Evolutionary conservation across 2,329 filamentous ascomycete species (phyloP).

Genomic region (Talaromyces amestolkiae): DNA sequence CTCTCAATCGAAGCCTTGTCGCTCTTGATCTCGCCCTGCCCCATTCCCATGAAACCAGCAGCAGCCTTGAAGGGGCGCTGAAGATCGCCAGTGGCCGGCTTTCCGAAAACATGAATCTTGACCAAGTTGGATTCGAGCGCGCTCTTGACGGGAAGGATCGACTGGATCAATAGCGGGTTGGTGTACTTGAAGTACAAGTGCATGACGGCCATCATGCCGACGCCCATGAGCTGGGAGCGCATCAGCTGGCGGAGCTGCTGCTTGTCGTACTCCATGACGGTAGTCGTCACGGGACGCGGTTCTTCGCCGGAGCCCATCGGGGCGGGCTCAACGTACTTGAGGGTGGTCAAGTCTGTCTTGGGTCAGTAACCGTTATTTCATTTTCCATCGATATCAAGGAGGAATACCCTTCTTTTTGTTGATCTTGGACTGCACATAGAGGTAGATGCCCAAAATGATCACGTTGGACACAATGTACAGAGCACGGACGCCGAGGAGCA

Average conservation of each 20-base stretch:
- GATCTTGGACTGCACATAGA: slow-evolving; percentile 80
- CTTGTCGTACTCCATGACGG: slow-evolving; percentile 90
- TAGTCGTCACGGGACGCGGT: slow-evolving; percentile 93
- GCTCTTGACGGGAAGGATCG: slow-evolving; percentile 94
- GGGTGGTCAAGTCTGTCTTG: slow-evolving; percentile 80
- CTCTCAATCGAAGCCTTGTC: slow-evolving; percentile 73
- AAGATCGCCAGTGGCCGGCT: slow-evolving; percentile 83
- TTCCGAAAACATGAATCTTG: slow-evolving; percentile 90
- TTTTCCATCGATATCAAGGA: background rate
- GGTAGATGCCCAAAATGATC: slow-evolving; percentile 78
- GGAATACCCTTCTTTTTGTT: slow-evolving; percentile 92
- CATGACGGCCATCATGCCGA: slow-evolving; percentile 98
- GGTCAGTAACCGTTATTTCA: background rate
- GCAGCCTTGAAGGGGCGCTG: slow-evolving; percentile 92
- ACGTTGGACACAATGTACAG: slow-evolving; percentile 71
- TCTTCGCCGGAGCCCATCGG: slow-evolving; percentile 92
- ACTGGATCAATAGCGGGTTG: slow-evolving; percentile 98
- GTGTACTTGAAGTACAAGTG: slow-evolving; percentile 99
- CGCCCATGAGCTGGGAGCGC: slow-evolving; percentile 90
- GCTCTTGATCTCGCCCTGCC: slow-evolving; percentile 70
- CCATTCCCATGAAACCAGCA: slow-evolving; percentile 77
- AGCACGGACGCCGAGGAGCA: slow-evolving; percentile 62
- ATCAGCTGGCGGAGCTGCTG: slow-evolving; percentile 79
- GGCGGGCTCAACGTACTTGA: slow-evolving; percentile 97
- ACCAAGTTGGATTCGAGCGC: slow-evolving; percentile 92